Base-by-base conservation (phyloP, 495 filamentous ascomycete genomes). In the Hyaloscypha finlandica region DNA sequence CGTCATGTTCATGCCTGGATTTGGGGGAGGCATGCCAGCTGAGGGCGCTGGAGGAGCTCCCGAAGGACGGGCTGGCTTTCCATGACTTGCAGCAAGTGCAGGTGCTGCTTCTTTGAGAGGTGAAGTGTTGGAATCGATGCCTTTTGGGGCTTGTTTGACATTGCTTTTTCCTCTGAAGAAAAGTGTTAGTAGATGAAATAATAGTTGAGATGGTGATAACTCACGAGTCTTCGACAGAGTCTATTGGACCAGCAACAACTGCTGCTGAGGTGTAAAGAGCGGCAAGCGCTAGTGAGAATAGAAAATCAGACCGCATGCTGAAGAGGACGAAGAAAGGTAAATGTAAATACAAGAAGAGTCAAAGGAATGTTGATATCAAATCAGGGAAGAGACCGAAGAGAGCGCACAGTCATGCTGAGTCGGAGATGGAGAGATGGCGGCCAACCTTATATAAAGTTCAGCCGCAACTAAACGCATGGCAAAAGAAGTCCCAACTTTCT, bases 221-320 rank as follows among this genome's bases (percentile, higher is more conserved):
- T n/a, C 19, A 19, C 42, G n/a, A 61, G 20, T 19, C 61, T 12
- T 37, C 35, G 0, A 55, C 30, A 57, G 51, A 57, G 16, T 65
- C 58, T 59, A 59, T 54, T 62, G 63, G 35, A 37, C 37, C 63
- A 63, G 63, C 63, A 70, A 70, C 59, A 65, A 32, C 56, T 54
- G 55, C 29, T 33, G 37, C 29, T 59, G 67, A 64, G 32, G 63
- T 59, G 20, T 59, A 65, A 69, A 69, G 53, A 63, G 68, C 68
- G 68, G 48, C 64, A 56, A 70, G 68, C 68, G 68, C 63, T 30
- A 59, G 35, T 6, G 51, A 55, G 59, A 60, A 66, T 39, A 59
- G 35, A 48, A 69, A 5, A 29, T 63, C 64, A 66, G 64, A 70
- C 58, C 64, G 35, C 68, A 66, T 70, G 68, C 64, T 70, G 68